Evolutionary conservation across 768 basidiomycete species (phyloP).

Genomic region (Tricholoma hemisulphureum): DNA sequence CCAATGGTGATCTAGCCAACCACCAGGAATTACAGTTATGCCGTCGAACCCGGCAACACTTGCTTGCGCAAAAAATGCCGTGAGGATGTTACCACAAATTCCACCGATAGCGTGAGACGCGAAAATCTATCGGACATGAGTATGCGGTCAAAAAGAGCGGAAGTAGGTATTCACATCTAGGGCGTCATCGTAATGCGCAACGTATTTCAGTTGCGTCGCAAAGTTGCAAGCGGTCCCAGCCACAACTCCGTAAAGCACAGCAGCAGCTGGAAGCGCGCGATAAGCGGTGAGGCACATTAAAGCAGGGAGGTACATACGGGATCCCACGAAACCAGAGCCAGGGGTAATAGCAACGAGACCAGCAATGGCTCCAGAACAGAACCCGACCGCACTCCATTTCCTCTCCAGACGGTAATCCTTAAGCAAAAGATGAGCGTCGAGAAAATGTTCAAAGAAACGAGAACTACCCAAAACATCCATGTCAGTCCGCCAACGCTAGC

Average conservation of each 20-base stretch:
- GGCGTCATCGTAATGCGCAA: conserved; percentile 73
- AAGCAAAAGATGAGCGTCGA: background rate
- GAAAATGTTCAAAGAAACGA: background rate
- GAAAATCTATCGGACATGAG: conserved; percentile 61
- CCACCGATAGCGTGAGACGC: conserved; percentile 82
- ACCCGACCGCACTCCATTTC: conserved; percentile 93
- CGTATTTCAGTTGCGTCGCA: conserved; percentile 91
- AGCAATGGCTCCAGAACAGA: conserved; percentile 91
- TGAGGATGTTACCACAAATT: conserved; percentile 78
- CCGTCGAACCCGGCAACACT: conserved; percentile 83
- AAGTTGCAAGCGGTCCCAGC: conserved; percentile 88
- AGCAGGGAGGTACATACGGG: conserved; percentile 46
- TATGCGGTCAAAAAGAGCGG: background rate
- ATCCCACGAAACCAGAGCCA: conserved; percentile 78
- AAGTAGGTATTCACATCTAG: conserved; percentile 59
- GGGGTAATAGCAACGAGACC: conserved; percentile 90
- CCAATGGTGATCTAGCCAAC: conserved; percentile 84
- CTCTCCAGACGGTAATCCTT: conserved; percentile 88
- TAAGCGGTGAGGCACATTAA: background rate
- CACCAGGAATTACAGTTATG: conserved; percentile 60
- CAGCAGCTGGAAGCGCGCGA: conserved; percentile 52
- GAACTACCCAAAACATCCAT: conserved; percentile 84
- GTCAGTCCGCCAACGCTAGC: conserved; percentile 85
- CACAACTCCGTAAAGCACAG: conserved; percentile 82
- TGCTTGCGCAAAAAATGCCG: conserved; percentile 83